These are phyloP conservation scores for Nothophytophthora sp. DNA, from an alignment of 352 stramenopile genomes.

Conservation along the genomic window DNA sequence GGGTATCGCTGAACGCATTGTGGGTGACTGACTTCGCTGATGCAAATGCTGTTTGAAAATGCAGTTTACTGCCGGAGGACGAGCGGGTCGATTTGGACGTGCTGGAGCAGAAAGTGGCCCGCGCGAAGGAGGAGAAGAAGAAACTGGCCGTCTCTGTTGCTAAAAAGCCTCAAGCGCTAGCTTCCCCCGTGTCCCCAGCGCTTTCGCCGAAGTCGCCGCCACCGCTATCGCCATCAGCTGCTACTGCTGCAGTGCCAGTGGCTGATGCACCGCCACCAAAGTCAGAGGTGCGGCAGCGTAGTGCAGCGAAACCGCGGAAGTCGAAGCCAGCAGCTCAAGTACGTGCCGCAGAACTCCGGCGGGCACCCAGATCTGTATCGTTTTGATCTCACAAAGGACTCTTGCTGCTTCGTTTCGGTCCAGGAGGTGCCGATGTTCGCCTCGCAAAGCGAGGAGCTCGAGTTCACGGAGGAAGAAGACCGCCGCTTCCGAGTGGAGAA, in stretches of 20 bases:
- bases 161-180: background rate
- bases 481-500: constrained; percentile 72
- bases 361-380: background rate
- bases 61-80: constrained; percentile 62
- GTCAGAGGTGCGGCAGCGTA: constrained; percentile 11
- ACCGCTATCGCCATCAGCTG: constrained; percentile 3
- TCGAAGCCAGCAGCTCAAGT: constrained; percentile 5
- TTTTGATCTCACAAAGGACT: too few relatives aligned
- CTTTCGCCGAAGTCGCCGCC: constrained; percentile 6
- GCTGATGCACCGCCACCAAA: constrained; percentile 7
- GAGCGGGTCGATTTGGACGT: constrained; percentile 49
- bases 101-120: constrained; percentile 46
- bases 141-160: constrained; percentile 8
- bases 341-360: background rate
- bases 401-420: background rate
- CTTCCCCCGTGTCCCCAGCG: background rate
- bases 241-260: constrained; percentile 1
- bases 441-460: constrained; percentile 48
- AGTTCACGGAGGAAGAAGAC: constrained; percentile 69
- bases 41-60: background rate
- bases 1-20: background rate
- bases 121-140: constrained; percentile 28
- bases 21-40: background rate
- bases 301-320: constrained; percentile 12
- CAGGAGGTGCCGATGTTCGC: constrained; percentile 34